Conservation (phyloP, 139 green algal species). For the Picochlorum sp. region DNA sequence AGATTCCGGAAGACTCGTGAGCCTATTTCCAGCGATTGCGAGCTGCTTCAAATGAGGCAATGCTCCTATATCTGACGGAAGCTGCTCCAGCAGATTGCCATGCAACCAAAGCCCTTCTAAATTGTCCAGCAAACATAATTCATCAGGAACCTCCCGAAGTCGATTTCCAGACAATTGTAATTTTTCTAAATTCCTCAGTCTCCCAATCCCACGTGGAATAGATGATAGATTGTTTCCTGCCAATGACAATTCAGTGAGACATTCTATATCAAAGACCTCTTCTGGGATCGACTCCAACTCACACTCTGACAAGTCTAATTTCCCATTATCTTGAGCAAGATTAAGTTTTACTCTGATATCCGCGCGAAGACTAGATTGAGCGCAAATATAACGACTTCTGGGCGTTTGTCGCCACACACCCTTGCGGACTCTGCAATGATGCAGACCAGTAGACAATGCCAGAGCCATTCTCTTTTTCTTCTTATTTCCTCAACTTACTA, state of each 20-base stretch:
- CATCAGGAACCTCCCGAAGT: slow-evolving; percentile 36
- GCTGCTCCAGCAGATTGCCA: slow-evolving; percentile 50
- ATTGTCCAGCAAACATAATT: slow-evolving; percentile 33
- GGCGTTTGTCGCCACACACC: no score
- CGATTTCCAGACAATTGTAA: slow-evolving; percentile 68
- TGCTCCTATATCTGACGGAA: slow-evolving; percentile 46
- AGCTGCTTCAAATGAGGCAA: slow-evolving; percentile 44
- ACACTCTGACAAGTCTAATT: slow-evolving; percentile 64
- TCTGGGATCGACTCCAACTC: slow-evolving; percentile 37
- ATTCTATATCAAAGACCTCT: slow-evolving; percentile 34
- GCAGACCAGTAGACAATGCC: no score
- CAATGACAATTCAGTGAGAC: slow-evolving; percentile 55
- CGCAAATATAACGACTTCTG: not conserved
- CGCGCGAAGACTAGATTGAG: not conserved
- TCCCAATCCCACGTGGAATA: slow-evolving; percentile 35
- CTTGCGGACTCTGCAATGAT: no score
- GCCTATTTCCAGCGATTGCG: slow-evolving; percentile 43
- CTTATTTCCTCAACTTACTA: not conserved
- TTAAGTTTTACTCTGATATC: slow-evolving; percentile 25
- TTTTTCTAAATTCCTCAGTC: slow-evolving; percentile 35
- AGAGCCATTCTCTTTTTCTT: no score
- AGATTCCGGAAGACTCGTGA: slow-evolving; percentile 30
- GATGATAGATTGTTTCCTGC: slow-evolving; percentile 45
- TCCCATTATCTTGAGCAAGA: slow-evolving; percentile 34
- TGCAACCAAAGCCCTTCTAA: slow-evolving; percentile 55